phyloP scores from a whole-genome alignment of 176 grass and related monocot species.

The Echinochloa phyllopogon region DNA sequence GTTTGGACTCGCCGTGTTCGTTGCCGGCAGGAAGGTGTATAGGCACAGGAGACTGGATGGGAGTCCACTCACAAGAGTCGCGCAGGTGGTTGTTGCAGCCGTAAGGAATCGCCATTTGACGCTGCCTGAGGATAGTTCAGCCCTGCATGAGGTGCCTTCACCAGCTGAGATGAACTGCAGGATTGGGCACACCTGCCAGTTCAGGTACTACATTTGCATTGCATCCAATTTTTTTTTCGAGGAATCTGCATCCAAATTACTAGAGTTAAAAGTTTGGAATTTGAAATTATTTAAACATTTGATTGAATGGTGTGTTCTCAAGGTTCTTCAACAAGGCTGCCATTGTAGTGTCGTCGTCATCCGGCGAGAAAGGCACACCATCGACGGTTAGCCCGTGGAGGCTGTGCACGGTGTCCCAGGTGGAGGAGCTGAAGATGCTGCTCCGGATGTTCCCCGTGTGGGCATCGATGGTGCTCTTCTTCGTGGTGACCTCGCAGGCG shows the following conservation, averaged over 20 bases:
- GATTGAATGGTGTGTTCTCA: not conserved
- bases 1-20: conserved; percentile 10
- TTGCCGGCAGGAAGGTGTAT: conserved; percentile 4
- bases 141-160: not conserved
- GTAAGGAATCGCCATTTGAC: not conserved
- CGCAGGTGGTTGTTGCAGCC: conserved; percentile 44
- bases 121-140: not conserved
- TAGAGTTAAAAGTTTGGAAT: too few species aligned
- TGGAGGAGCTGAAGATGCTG: conserved; percentile 55
- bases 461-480: conserved; percentile 40
- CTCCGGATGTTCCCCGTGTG: conserved; percentile 47
- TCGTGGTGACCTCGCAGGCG: conserved; percentile 25
- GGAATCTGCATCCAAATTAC: too few species aligned
- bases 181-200: not conserved
- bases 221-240: too few species aligned
- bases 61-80: conserved; percentile 38
- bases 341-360: not conserved
- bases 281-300: too few species aligned
- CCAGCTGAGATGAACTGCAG: not conserved
- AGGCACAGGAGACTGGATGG: conserved; percentile 6
- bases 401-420: conserved; percentile 53
- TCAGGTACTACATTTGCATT: not conserved
- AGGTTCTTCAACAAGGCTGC: conserved; percentile 58
- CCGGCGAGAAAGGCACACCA: not conserved
- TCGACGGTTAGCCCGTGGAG: conserved; percentile 20